A percentile compares a stretch with the other conserved stretches of the same genome.
phyloP scores from a whole-genome alignment of 345 rosid genomes.

The Dipteronia sinensis region DNA sequence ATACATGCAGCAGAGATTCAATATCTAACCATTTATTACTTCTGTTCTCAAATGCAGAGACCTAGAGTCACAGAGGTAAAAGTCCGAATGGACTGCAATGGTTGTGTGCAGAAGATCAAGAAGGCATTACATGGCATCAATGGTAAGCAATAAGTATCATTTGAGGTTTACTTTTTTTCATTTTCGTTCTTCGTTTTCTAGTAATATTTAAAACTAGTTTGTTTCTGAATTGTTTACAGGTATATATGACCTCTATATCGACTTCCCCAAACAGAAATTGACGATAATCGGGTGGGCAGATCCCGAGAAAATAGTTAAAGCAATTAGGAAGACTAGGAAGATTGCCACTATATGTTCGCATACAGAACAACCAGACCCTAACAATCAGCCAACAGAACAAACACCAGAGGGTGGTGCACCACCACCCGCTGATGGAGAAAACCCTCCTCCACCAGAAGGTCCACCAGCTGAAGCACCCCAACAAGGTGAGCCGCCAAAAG shows the following conservation, averaged over 20 bases:
- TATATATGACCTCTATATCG: constrained; percentile 58
- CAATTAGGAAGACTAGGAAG: constrained; percentile 66
- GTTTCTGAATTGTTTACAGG: constrained; percentile 35
- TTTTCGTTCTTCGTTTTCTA: neutral
- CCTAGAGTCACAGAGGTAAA: constrained; percentile 63
- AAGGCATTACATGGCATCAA: constrained; percentile 60
- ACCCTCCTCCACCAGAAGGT: constrained; percentile 46
- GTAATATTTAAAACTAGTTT: neutral
- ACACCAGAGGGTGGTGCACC: constrained; percentile 34
- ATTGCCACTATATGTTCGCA: constrained; percentile 58
- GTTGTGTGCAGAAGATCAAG: constrained; percentile 79
- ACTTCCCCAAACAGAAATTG: constrained; percentile 64
- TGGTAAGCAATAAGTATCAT: constrained; percentile 37
- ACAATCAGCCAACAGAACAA: constrained; percentile 44
- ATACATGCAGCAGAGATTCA: neutral
- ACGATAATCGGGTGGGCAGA: constrained; percentile 74
- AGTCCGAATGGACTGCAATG: constrained; percentile 81
- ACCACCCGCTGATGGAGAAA: constrained; percentile 36
- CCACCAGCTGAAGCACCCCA: constrained; percentile 41
- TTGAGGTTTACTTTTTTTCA: neutral
- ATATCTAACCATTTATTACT: constrained; percentile 10
- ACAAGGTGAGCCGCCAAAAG: constrained; percentile 48
- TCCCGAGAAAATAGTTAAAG: constrained; percentile 62
- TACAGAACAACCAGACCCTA: constrained; percentile 41
- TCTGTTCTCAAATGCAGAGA: constrained; percentile 38